Evolutionary conservation across 225 moss, liverwort and hornwort species (phyloP).

Genomic region (Bryoerythrophyllum caledonicum): DNA sequence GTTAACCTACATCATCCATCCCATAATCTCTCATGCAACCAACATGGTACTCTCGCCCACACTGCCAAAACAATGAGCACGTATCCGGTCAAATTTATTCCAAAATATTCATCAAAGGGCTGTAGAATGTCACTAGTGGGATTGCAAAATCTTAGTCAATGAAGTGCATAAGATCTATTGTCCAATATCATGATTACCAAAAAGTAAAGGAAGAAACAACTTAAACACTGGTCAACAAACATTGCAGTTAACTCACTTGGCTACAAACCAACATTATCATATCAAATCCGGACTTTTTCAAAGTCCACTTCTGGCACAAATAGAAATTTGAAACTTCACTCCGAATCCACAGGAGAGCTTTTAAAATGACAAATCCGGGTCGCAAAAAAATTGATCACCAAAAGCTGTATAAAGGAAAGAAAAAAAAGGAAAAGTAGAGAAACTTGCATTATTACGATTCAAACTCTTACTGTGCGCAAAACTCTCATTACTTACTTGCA

Average conservation of each 20-base stretch:
- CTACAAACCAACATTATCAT: slow-evolving; percentile 88
- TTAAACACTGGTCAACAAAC: background rate
- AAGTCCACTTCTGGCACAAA: slow-evolving; percentile 71
- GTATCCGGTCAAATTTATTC: slow-evolving; percentile 2
- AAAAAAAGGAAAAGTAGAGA: background rate
- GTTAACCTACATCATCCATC: slow-evolving; percentile 52
- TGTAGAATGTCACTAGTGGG: background rate
- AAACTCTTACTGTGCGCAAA: slow-evolving; percentile 6
- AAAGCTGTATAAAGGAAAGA: background rate
- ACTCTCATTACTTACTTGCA: slow-evolving; percentile 59
- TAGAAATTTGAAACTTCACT: background rate
- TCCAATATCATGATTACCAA: background rate
- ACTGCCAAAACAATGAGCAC: slow-evolving; percentile 48
- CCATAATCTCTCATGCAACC: slow-evolving; percentile 84
- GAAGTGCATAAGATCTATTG: background rate
- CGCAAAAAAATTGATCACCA: background rate
- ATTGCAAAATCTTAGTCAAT: background rate
- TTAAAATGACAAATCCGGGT: background rate
- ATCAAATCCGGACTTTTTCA: slow-evolving; percentile 80
- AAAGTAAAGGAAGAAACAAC: slow-evolving; percentile 1
- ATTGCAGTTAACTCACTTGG: slow-evolving; percentile 58
- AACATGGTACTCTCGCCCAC: slow-evolving; percentile 87
- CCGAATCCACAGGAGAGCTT: background rate
- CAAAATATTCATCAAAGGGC: background rate
- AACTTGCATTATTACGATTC: background rate